phyloP scores from a whole-genome alignment of 2,329 filamentous ascomycete species.

The Ceratocystis papillata region DNA sequence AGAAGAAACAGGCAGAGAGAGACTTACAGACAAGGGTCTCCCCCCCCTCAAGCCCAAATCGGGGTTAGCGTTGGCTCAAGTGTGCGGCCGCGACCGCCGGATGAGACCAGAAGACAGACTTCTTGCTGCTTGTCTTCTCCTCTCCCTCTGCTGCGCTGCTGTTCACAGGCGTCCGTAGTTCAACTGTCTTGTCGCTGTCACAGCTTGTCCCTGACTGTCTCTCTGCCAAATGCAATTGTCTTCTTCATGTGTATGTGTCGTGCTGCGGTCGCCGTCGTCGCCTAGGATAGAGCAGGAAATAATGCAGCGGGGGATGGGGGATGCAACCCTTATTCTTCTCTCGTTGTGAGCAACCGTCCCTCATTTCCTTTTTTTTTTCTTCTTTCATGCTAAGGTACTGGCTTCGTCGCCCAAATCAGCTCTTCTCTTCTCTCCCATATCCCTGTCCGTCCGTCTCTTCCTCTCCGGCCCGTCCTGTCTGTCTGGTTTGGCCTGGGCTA shows the following conservation, averaged over 20 bases:
- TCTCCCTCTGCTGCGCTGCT: slow-evolving; percentile 1
- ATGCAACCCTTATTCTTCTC: background rate
- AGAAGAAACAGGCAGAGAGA: background rate
- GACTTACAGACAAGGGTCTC: background rate
- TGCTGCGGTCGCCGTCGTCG: too few species aligned
- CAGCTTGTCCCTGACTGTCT: too few species aligned
- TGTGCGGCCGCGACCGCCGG: slow-evolving; percentile 18
- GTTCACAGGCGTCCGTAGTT: too few species aligned
- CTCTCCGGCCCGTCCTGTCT: slow-evolving; percentile 10
- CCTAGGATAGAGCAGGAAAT: too few species aligned
- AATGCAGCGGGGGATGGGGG: too few species aligned
- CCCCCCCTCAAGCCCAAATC: background rate
- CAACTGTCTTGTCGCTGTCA: too few species aligned
- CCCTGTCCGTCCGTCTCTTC: background rate
- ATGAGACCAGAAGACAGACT: slow-evolving; percentile 9
- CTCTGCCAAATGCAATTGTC: too few species aligned
- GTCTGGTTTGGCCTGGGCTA: background rate
- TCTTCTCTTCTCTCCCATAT: background rate
- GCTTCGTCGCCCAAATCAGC: background rate
- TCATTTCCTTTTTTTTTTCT: slow-evolving; percentile 7
- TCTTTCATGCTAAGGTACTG: background rate
- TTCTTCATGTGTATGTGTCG: too few species aligned
- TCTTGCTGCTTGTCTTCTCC: background rate
- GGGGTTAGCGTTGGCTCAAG: slow-evolving; percentile 19
- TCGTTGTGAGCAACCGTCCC: background rate